A percentile compares a stretch with the other conserved stretches of the same genome.
phyloP scores from a whole-genome alignment of 2,329 filamentous ascomycete species.

The Stenocarpella maydis region DNA sequence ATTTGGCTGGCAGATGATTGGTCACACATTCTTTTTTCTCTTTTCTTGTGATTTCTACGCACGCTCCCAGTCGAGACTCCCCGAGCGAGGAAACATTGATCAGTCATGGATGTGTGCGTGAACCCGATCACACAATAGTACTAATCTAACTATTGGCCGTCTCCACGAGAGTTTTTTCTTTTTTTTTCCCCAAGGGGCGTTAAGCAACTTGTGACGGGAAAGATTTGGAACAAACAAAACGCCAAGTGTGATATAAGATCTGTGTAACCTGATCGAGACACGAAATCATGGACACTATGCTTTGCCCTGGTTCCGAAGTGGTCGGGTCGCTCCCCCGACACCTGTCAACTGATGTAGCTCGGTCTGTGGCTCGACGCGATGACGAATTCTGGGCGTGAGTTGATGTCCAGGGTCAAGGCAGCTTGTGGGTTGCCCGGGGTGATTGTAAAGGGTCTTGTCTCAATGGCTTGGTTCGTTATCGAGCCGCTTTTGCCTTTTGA shows the following conservation, averaged over 20 bases:
- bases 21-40: background rate
- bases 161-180: background rate
- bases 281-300: background rate
- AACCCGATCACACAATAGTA: background rate
- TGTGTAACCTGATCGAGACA: conserved; percentile 20
- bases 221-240: background rate
- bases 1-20: background rate
- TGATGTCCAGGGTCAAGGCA: background rate
- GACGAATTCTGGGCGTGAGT: background rate
- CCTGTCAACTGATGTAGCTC: background rate
- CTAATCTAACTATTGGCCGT: background rate
- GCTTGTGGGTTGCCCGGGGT: background rate
- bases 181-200: background rate
- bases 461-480: background rate
- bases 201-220: background rate
- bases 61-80: background rate
- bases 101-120: background rate
- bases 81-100: background rate
- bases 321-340: background rate
- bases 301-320: background rate
- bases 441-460: background rate
- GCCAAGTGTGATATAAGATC: conserved; percentile 13
- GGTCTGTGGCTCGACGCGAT: background rate
- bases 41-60: background rate
- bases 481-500: too few relatives aligned